Evolutionary conservation across 306 rosid species (phyloP).

Genomic region (Morella rubra): DNA sequence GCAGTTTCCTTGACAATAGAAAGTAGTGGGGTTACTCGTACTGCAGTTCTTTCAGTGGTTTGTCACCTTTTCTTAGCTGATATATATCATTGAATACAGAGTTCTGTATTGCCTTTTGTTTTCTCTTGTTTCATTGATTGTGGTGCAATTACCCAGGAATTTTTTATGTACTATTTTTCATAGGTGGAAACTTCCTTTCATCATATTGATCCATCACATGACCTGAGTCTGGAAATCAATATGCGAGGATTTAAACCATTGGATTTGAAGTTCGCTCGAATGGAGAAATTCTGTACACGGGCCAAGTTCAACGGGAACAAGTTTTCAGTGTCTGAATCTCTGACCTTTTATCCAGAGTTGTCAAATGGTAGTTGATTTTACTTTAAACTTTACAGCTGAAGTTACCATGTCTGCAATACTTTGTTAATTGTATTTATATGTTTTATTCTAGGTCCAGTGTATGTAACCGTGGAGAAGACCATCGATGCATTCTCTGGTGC

Average conservation of each 20-base stretch:
- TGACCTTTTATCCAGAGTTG: constrained; percentile 53
- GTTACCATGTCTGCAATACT: constrained; percentile 7
- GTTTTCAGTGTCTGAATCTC: constrained; percentile 64
- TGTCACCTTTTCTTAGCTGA: constrained; percentile 33
- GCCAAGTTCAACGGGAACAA: constrained; percentile 75
- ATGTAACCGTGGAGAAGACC: constrained; percentile 75
- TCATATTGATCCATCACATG: constrained; percentile 92
- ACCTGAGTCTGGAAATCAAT: constrained; percentile 66
- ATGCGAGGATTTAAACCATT: constrained; percentile 64
- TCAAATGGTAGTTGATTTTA: constrained; percentile 43
- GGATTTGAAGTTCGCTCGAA: constrained; percentile 70
- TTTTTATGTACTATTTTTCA: constrained; percentile 19
- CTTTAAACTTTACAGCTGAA: constrained; percentile 11
- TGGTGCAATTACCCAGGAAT: constrained; percentile 11
- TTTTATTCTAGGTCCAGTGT: constrained; percentile 54
- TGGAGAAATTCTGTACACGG: constrained; percentile 67
- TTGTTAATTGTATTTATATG: constrained; percentile 28
- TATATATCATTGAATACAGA: not conserved
- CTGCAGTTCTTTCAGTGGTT: constrained; percentile 74
- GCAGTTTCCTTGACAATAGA: constrained; percentile 62
- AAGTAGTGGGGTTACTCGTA: constrained; percentile 70
- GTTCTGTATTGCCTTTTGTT: constrained; percentile 14
- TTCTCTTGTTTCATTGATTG: constrained; percentile 7
- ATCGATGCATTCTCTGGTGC: constrained; percentile 84
- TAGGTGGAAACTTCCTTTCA: constrained; percentile 78